Base-by-base conservation (phyloP, 768 basidiomycete genomes). In the Daedalea quercina region DNA sequence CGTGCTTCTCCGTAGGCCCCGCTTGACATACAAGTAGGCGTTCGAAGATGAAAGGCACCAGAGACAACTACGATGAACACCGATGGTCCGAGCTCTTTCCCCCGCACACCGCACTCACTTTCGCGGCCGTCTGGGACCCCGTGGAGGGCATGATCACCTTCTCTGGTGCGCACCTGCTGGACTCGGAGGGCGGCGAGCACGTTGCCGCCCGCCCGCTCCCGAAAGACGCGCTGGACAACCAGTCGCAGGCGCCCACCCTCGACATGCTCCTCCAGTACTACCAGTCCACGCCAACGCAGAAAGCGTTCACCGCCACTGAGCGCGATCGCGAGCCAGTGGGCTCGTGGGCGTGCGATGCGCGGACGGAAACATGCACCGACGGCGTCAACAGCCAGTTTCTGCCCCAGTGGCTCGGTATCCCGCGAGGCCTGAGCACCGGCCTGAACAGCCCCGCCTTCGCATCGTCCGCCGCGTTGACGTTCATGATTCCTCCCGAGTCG, bases 71-170 rank as follows among this genome's bases (percentile, higher is more conserved):
- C n/a, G 40, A 52, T 8, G 57, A 57, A 31, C 63, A 60, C 46
- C 74, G 78, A 33, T 83, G 80, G 82, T 81, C 81, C 13, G 76
- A 81, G 25, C 65, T 81, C 44, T 69, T 80, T 6, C 79, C 80
- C 17, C 79, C 81, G 3, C 75, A 78, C 50, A 68, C 76, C 24
- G 80, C 74, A 2, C 67, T 83, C 55, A 79, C 75, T 2, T 84
- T 84, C 57, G 82, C 78, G 3, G 79, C 80, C 6, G 63, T 82
- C 28, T 84, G 77, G 77, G 80, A 81, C 54, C 76, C 77, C 1
- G 74, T 76, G 0, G 76, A 80, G 6, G 82, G 79, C 31, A 72
- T 82, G 57, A 70, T 82, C 54, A 74, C 76, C 28, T 82, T 84
- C 61, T 80, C 80, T 1, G 77, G 75, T 24, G 72, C 77, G 24